Evolutionary conservation across 768 basidiomycete genomes (phyloP).

Genomic region (Chalciporus pseudorubinellus): DNA sequence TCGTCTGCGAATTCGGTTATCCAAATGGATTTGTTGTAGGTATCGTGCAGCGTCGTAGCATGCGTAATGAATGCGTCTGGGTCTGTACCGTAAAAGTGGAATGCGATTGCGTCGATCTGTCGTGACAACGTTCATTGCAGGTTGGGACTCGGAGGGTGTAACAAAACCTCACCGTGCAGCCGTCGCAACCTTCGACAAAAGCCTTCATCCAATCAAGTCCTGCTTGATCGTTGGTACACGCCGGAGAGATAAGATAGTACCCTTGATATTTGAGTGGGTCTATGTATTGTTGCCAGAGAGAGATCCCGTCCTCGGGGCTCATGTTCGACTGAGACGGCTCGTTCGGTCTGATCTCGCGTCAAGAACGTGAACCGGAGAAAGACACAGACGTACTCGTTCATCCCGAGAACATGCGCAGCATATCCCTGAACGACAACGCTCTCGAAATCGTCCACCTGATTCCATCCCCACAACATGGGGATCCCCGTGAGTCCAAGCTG

Average conservation of each 20-base stretch:
- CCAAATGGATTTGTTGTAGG: slow-evolving; percentile 49
- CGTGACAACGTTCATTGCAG: background rate
- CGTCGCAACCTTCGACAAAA: slow-evolving; percentile 53
- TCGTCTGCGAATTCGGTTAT: slow-evolving; percentile 74
- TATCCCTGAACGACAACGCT: slow-evolving; percentile 48
- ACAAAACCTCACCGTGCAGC: slow-evolving; percentile 47
- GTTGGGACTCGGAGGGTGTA: too few relatives aligned
- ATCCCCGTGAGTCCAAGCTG: slow-evolving; percentile 51
- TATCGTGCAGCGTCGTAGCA: slow-evolving; percentile 46
- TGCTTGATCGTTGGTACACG: slow-evolving; percentile 59
- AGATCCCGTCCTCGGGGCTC: slow-evolving; percentile 47
- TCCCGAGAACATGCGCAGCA: slow-evolving; percentile 56
- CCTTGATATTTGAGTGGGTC: slow-evolving; percentile 58
- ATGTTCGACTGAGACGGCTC: slow-evolving; percentile 64
- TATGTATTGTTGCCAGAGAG: slow-evolving; percentile 64
- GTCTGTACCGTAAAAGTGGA: slow-evolving; percentile 71
- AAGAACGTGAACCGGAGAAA: background rate
- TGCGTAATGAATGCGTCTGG: slow-evolving; percentile 50
- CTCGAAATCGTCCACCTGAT: slow-evolving; percentile 49
- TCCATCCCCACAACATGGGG: slow-evolving; percentile 73
- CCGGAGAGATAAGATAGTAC: slow-evolving; percentile 64
- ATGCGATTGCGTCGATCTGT: slow-evolving; percentile 58
- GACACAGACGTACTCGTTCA: slow-evolving; percentile 68
- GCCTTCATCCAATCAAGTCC: slow-evolving; percentile 66
- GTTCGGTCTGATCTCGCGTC: slow-evolving; percentile 56